phyloP scores from a whole-genome alignment of 2,329 filamentous ascomycete genomes.

The Trichoderma aggressivum region DNA sequence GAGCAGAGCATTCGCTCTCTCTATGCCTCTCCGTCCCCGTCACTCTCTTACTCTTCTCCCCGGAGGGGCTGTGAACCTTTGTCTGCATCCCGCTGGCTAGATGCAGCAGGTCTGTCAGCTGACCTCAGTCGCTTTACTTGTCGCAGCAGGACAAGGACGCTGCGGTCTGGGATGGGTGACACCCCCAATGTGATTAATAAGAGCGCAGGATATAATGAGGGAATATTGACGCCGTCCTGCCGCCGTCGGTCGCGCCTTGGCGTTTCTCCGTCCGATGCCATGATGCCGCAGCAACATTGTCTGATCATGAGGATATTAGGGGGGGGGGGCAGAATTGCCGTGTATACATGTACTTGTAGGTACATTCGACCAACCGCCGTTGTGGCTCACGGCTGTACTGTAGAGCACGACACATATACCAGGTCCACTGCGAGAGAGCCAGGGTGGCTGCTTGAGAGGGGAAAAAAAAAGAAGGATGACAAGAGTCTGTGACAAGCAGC shows the following conservation, averaged over 20 bases:
- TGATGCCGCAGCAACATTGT: background rate
- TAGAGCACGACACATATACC: background rate
- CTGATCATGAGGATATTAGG: slow-evolving; percentile 2
- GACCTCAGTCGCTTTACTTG: slow-evolving; percentile 13
- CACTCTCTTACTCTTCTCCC: background rate
- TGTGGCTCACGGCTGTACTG: background rate
- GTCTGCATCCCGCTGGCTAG: slow-evolving; percentile 1
- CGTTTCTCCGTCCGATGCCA: background rate
- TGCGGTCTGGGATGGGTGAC: slow-evolving; percentile 1
- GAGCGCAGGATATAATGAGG: slow-evolving; percentile 1
- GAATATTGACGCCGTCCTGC: slow-evolving; percentile 1
- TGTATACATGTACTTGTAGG: background rate
- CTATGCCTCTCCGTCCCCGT: background rate
- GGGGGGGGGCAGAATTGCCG: slow-evolving; percentile 2
- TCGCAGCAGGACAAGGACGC: background rate
- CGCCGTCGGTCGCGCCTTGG: background rate
- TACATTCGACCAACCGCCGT: background rate
- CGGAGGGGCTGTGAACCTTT: background rate
- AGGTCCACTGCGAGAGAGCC: background rate
- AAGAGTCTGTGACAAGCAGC: background rate
- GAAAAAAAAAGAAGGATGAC: background rate
- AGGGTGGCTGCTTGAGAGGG: background rate
- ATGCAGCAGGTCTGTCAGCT: slow-evolving; percentile 14
- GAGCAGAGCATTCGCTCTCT: background rate
- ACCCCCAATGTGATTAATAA: background rate